Evolutionary conservation across 805 yeast species (phyloP), one percentile per base, ranked within the genome.

Genomic region (Wickerhamia fluorescens): DNA sequence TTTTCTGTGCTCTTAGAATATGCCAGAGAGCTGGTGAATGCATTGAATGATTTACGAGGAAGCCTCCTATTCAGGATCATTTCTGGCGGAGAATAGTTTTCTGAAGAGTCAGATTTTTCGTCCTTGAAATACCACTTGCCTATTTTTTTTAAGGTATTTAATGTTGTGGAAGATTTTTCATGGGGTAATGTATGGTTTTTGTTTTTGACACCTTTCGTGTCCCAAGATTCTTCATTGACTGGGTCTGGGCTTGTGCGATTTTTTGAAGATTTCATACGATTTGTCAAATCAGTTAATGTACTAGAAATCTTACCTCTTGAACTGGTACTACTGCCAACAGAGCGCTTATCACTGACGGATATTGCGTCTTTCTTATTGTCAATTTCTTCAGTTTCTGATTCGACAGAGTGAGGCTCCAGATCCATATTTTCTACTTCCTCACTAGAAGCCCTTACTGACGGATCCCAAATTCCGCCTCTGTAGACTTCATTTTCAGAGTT

Each of bases 381-480:
- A 12, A 22, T 16, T 9, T 13, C 19, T 19, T 16, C 27, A 4
- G 27, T 14, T 11, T 23, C 31, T 8, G 23, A 16, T 11, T 20
- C 25, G n/a, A n/a, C n/a, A n/a, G n/a, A n/a, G n/a, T n/a, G n/a
- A n/a, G n/a, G n/a, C n/a, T n/a, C n/a, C n/a, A n/a, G n/a, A n/a
- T n/a, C n/a, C n/a, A n/a, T n/a, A n/a, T n/a, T n/a, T n/a, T n/a
- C n/a, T n/a, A n/a, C n/a, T n/a, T n/a, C n/a, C n/a, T n/a, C n/a
- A n/a, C n/a, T n/a, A n/a, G n/a, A n/a, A n/a, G n/a, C n/a, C n/a
- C n/a, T n/a, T n/a, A n/a, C 45, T 0, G 53, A 32, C 14, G 64
- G 62, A 38, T 80, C 87, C 97, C 97, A 89, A 14, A 89, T 75
- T 11, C 98, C 98, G 28, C 96, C 98, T 38, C 96, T 71, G 51